Evolutionary conservation across 2,329 filamentous ascomycete genomes (phyloP).

Genomic region (Knoxdaviesia capensis): DNA sequence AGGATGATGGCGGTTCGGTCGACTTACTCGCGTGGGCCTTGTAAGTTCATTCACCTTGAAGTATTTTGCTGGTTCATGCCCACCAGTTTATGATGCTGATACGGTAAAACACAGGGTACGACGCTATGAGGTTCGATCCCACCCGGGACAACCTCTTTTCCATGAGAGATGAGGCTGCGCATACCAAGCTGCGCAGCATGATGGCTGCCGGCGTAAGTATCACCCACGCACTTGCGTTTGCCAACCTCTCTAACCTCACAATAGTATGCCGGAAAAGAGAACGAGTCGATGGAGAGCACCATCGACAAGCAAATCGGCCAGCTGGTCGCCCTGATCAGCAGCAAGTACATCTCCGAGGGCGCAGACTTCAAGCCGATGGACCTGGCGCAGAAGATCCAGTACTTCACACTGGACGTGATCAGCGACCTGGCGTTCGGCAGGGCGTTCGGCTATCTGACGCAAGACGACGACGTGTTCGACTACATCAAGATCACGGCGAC

Average conservation of each 20-base stretch:
- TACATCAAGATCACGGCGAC: constrained; percentile 24
- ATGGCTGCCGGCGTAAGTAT: constrained; percentile 25
- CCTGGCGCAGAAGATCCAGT: constrained; percentile 25
- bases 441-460: constrained; percentile 26
- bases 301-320: constrained; percentile 25
- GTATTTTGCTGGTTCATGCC: too few species aligned
- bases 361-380: constrained; percentile 21
- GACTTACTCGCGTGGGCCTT: constrained; percentile 13
- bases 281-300: constrained; percentile 23
- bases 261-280: constrained; percentile 19
- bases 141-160: constrained; percentile 10
- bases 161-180: constrained; percentile 11
- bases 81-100: too few species aligned
- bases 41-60: constrained; percentile 4
- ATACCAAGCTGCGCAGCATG: constrained; percentile 20
- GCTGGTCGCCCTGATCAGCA: constrained; percentile 24
- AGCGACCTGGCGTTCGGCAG: constrained; percentile 29
- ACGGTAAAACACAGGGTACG: constrained; percentile 15
- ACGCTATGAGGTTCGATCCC: constrained; percentile 18
- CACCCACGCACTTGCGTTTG: background rate
- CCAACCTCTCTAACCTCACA: background rate
- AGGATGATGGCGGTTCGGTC: constrained; percentile 17
- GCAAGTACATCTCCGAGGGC: constrained; percentile 19
- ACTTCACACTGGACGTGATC: constrained; percentile 35
- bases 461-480: constrained; percentile 24